phyloP scores from a whole-genome alignment of 257 asterid genomes.

The Plectranthus barbatus region DNA sequence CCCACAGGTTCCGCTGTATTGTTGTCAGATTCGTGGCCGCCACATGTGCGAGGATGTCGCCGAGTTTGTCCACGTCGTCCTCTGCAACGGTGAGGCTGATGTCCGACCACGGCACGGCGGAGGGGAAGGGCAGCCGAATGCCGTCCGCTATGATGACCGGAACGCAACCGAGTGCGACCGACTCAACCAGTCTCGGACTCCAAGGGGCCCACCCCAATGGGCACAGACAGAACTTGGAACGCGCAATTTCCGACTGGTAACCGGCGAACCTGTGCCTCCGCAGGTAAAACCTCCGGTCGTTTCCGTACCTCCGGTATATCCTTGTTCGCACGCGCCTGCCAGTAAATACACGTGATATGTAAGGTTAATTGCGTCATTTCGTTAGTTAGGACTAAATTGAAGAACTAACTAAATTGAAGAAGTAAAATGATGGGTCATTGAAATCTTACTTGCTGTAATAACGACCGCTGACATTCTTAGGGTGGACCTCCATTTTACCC shows the following conservation, averaged over 20 bases:
- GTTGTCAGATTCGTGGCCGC: conserved; percentile 51
- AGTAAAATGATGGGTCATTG: no score
- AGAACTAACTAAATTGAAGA: no score
- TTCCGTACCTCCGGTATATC: conserved; percentile 51
- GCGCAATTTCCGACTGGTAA: conserved; percentile 67
- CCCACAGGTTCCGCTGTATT: conserved; percentile 58
- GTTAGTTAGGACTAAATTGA: no score
- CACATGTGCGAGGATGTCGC: conserved; percentile 58
- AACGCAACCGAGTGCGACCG: conserved; percentile 77
- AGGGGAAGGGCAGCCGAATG: conserved; percentile 59
- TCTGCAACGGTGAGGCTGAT: conserved; percentile 73
- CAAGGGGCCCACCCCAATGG: conserved; percentile 92
- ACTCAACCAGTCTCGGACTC: conserved; percentile 77
- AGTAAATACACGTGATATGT: no score
- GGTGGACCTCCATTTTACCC: conserved; percentile 96
- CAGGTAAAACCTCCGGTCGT: conserved; percentile 56
- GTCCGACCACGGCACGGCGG: conserved; percentile 63
- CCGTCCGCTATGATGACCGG: conserved; percentile 86
- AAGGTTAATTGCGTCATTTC: background rate
- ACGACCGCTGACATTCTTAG: conserved; percentile 88
- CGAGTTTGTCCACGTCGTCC: conserved; percentile 54
- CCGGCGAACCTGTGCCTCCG: conserved; percentile 58
- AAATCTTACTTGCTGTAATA: conserved; percentile 67
- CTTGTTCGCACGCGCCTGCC: conserved; percentile 60
- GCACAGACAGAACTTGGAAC: conserved; percentile 67